A percentile compares a stretch with the other conserved stretches of the same genome.
Evolutionary conservation across 257 asterid genomes (phyloP).

Genomic region (Oldenlandia corymbosa): DNA sequence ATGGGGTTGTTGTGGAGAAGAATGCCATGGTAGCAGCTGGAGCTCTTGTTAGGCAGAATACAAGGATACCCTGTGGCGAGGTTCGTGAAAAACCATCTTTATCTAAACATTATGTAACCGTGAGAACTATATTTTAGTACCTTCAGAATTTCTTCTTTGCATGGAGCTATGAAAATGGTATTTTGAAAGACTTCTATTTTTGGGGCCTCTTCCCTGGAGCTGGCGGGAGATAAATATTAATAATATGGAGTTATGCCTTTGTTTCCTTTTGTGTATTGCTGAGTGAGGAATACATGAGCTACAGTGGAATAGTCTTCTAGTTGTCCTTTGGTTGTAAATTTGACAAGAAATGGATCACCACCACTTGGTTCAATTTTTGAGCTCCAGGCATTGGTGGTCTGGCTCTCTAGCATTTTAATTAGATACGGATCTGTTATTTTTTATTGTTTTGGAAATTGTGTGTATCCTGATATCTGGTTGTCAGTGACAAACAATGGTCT

Average conservation of each 20-base stretch:
- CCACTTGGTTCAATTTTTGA: not conserved
- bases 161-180: not conserved
- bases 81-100: conserved; percentile 30
- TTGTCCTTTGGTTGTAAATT: not conserved
- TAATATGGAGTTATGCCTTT: not conserved
- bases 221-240: not conserved
- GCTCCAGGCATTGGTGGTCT: too few relatives aligned
- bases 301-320: too few relatives aligned
- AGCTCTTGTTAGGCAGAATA: conserved; percentile 92
- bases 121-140: not conserved
- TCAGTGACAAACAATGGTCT: not conserved
- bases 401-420: too few relatives aligned
- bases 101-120: not conserved
- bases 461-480: not conserved
- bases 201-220: not conserved
- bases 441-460: not conserved
- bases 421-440: not conserved
- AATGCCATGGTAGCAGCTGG: conserved; percentile 99
- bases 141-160: not conserved
- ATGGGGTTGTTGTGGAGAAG: conserved; percentile 87
- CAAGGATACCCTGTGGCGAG: conserved; percentile 88
- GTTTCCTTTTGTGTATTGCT: not conserved
- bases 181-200: not conserved
- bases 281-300: not conserved
- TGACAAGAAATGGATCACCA: not conserved